Evolutionary conservation across 768 basidiomycete genomes (phyloP).

Genomic region (Rubroboletus pulcherrimus): DNA sequence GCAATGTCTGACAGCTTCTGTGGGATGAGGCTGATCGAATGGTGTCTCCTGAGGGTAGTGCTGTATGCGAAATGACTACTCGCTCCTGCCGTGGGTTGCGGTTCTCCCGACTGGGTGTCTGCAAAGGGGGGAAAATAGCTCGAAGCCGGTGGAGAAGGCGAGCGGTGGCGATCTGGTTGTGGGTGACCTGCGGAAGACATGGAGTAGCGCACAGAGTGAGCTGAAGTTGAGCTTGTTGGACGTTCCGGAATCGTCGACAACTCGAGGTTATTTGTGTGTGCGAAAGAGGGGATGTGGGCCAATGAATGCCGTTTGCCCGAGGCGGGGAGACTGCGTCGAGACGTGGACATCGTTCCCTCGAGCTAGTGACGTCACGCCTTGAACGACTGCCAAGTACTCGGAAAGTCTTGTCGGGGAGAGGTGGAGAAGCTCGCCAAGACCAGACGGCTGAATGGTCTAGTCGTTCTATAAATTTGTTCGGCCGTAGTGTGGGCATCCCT

Average conservation of each 20-base stretch:
- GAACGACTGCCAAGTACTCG: background rate
- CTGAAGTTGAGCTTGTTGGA: conserved; percentile 21
- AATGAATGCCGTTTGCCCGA: conserved; percentile 19
- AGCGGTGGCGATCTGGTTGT: conserved; percentile 20
- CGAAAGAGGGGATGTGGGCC: conserved; percentile 7
- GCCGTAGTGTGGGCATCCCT: too few relatives aligned
- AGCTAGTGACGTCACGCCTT: background rate
- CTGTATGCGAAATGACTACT: conserved; percentile 78
- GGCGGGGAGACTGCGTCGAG: conserved; percentile 21
- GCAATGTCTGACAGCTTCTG: conserved; percentile 35
- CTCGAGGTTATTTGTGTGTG: conserved; percentile 13
- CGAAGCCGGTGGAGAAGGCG: conserved; percentile 72
- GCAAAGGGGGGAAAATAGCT: conserved; percentile 69
- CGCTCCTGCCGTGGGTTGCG: conserved; percentile 61
- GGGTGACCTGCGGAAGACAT: conserved; percentile 9
- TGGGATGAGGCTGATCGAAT: conserved; percentile 33
- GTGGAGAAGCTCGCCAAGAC: background rate
- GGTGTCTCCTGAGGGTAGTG: conserved; percentile 71
- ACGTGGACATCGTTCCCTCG: conserved; percentile 24
- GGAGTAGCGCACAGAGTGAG: conserved; percentile 19
- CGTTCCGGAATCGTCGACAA: conserved; percentile 13
- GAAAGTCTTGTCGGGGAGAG: background rate
- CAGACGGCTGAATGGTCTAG: background rate
- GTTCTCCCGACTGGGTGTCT: conserved; percentile 43
- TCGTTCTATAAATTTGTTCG: too few relatives aligned